Evolutionary conservation across 1,139 yeast species (phyloP).

Genomic region (Suhomyces bolitotheri): DNA sequence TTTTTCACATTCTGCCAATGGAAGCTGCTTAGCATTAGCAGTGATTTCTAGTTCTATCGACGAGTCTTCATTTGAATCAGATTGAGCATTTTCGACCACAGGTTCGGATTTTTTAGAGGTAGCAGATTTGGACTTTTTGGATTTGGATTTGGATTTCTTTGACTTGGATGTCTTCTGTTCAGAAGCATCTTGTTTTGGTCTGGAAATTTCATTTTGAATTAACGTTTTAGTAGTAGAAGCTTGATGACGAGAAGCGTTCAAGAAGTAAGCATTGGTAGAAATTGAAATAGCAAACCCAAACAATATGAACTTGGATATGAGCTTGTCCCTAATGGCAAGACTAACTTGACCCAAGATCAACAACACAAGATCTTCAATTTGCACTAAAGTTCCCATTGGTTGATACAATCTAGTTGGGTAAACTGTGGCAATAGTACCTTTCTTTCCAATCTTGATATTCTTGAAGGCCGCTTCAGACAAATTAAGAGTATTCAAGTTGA

Average conservation of each 20-base stretch:
- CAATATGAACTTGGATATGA: slow-evolving; percentile 76
- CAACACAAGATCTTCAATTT: slow-evolving; percentile 63
- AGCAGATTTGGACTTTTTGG: slow-evolving; percentile 1
- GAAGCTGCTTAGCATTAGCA: slow-evolving; percentile 24
- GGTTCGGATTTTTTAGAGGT: slow-evolving; percentile 2
- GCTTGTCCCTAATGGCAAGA: slow-evolving; percentile 75
- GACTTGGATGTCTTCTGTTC: slow-evolving; percentile 18
- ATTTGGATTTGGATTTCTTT: slow-evolving; percentile 21
- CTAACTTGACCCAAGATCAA: slow-evolving; percentile 59
- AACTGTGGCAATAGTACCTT: slow-evolving; percentile 65
- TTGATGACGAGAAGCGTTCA: slow-evolving; percentile 72
- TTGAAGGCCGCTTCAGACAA: slow-evolving; percentile 44
- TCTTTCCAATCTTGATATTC: slow-evolving; percentile 42
- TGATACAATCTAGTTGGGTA: slow-evolving; percentile 68
- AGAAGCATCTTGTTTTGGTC: slow-evolving; percentile 22
- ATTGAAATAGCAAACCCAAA: slow-evolving; percentile 75
- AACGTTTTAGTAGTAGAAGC: slow-evolving; percentile 43
- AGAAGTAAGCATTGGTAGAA: slow-evolving; percentile 77
- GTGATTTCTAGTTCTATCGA: slow-evolving; percentile 29
- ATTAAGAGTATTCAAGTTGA: slow-evolving; percentile 35
- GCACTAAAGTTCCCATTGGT: slow-evolving; percentile 63
- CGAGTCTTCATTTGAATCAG: slow-evolving; percentile 16
- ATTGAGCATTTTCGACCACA: background rate
- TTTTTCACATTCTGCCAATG: slow-evolving; percentile 64
- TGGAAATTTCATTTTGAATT: slow-evolving; percentile 41